Conservation (phyloP, 371 early-diverging fungal genomes). For the Mucor mucedo region DNA sequence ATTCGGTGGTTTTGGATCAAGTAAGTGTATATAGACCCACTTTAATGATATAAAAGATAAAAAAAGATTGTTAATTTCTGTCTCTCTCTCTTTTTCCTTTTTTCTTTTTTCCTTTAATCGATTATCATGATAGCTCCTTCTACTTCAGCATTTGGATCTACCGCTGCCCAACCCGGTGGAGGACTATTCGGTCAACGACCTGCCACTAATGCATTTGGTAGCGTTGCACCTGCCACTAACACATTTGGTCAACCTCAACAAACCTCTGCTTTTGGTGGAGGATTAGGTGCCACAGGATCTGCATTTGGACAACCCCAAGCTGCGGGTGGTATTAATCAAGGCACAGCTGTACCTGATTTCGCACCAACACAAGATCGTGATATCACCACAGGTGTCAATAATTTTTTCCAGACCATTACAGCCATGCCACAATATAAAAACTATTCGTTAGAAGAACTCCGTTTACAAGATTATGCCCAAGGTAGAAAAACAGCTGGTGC, state of each 20-base stretch:
- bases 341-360: slow-evolving; percentile 84
- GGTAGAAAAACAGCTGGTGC: slow-evolving; percentile 72
- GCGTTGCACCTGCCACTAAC: slow-evolving; percentile 21
- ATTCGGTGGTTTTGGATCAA: slow-evolving; percentile 49
- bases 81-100: slow-evolving; percentile 1
- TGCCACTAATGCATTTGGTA: slow-evolving; percentile 33
- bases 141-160: slow-evolving; percentile 56
- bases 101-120: not conserved
- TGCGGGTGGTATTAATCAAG: slow-evolving; percentile 57
- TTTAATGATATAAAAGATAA: slow-evolving; percentile 23
- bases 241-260: slow-evolving; percentile 41
- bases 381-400: slow-evolving; percentile 57
- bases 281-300: slow-evolving; percentile 32
- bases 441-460: slow-evolving; percentile 91
- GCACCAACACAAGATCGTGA: slow-evolving; percentile 72
- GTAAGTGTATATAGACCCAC: slow-evolving; percentile 29
- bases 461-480: slow-evolving; percentile 88
- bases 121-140: slow-evolving; percentile 26
- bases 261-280: slow-evolving; percentile 46
- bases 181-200: slow-evolving; percentile 54
- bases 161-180: slow-evolving; percentile 40
- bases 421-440: slow-evolving; percentile 91
- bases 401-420: slow-evolving; percentile 77
- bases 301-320: slow-evolving; percentile 59
- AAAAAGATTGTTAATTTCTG: not conserved